Conservation (phyloP, 768 basidiomycete species). For the Thelephora ganbajun region DNA sequence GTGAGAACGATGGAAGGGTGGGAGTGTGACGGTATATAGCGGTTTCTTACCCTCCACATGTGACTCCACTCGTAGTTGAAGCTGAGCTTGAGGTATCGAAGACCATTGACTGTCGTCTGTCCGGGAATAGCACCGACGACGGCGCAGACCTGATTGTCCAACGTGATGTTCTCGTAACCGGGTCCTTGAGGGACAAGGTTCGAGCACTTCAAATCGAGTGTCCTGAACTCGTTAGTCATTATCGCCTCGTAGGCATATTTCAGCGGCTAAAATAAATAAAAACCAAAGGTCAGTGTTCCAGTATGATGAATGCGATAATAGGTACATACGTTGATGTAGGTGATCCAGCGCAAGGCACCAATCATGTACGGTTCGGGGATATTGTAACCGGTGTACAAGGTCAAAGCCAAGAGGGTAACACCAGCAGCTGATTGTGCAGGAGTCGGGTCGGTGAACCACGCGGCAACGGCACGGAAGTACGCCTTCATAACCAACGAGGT, state of each 20-base stretch:
- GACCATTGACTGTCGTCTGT: conserved; percentile 45
- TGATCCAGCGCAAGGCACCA: conserved; percentile 55
- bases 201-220: conserved; percentile 45
- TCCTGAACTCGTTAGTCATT: conserved; percentile 73
- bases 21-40: no score
- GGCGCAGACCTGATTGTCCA: conserved; percentile 66
- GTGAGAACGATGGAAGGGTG: no score
- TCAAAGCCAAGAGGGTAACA: conserved; percentile 33
- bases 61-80: conserved; percentile 28
- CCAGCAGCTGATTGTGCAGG: conserved; percentile 50
- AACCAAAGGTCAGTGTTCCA: not conserved
- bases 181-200: conserved; percentile 47
- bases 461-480: conserved; percentile 58
- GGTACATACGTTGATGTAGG: conserved; percentile 43
- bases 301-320: not conserved
- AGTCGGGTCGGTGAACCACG: conserved; percentile 42
- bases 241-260: conserved; percentile 64
- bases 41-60: conserved; percentile 31
- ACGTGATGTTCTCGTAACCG: conserved; percentile 39
- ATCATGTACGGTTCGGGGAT: conserved; percentile 54
- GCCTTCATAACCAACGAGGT: conserved; percentile 58
- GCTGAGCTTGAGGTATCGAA: conserved; percentile 33
- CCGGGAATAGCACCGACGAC: conserved; percentile 54
- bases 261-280: conserved; percentile 30
- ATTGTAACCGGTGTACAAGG: conserved; percentile 45